Conservation (phyloP, 345 rosid species). For the Moricandia arvensis region DNA sequence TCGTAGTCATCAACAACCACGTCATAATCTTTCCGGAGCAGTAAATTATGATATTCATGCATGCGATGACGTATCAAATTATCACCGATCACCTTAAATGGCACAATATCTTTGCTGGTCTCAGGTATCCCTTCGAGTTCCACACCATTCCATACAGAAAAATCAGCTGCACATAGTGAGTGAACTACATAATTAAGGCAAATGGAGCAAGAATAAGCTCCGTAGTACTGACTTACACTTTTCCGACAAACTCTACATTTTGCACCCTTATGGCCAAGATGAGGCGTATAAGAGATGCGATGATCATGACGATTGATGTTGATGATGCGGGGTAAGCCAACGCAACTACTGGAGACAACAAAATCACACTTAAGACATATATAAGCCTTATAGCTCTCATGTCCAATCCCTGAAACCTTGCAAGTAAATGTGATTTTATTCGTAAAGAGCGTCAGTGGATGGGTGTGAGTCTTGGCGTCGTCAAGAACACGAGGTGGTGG, state of each 20-base stretch:
- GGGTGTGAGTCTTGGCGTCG: background rate
- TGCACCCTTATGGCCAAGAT: background rate
- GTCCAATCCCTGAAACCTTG: background rate
- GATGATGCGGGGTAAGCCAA: background rate
- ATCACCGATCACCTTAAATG: too few relatives aligned
- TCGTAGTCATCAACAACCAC: background rate
- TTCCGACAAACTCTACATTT: conserved; percentile 7
- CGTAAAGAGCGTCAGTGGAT: background rate
- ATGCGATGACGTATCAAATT: too few relatives aligned
- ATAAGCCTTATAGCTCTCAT: background rate
- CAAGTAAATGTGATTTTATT: background rate
- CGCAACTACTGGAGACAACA: background rate
- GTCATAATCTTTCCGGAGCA: too few relatives aligned
- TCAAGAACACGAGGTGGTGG: conserved; percentile 11
- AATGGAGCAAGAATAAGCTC: background rate
- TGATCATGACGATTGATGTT: conserved; percentile 10
- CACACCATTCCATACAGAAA: background rate
- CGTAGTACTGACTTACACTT: background rate
- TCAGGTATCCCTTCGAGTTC: background rate
- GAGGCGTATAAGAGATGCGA: background rate
- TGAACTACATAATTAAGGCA: conserved; percentile 4
- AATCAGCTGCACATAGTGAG: background rate
- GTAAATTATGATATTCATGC: too few relatives aligned
- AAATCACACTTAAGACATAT: background rate
- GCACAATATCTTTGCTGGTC: background rate